These are phyloP conservation scores for Blattamonas nauphoetae DNA, from an alignment of 78 protist species.

Conservation along the genomic window DNA sequence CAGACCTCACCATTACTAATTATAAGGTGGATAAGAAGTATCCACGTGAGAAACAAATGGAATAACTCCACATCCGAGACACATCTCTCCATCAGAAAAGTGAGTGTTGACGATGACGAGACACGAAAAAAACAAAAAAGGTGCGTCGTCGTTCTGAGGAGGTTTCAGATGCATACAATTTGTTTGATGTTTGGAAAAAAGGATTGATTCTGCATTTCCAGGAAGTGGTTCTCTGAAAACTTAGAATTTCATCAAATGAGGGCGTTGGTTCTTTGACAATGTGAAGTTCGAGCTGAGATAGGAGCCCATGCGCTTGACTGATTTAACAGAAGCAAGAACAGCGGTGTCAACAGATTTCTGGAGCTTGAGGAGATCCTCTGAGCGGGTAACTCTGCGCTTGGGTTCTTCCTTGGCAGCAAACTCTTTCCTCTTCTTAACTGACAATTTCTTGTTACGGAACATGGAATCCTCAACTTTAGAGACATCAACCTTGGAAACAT, in stretches of 20 bases:
- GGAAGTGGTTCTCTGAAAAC: no score
- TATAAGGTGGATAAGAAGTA: no score
- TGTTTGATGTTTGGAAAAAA: no score
- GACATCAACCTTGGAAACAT: conserved; percentile 6
- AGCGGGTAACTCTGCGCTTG: not conserved
- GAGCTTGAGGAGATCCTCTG: not conserved
- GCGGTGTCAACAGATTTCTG: conserved; percentile 26
- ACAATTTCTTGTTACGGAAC: not conserved
- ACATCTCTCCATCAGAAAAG: no score
- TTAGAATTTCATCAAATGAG: conserved; percentile 35
- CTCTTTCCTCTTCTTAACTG: conserved; percentile 12
- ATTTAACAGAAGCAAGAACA: conserved; percentile 6
- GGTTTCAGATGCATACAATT: no score
- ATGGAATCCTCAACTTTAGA: not conserved
- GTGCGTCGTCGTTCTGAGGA: no score
- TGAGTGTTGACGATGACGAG: no score
- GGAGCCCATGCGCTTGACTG: conserved; percentile 3
- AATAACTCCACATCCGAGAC: no score
- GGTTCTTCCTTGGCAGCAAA: not conserved
- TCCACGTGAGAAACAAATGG: no score
- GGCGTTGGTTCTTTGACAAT: conserved; percentile 21
- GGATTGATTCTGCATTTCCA: no score
- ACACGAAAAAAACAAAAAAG: no score
- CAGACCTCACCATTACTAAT: no score
- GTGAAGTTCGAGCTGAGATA: conserved; percentile 23